Conservation (phyloP, 2,329 filamentous ascomycete genomes). For the Nigrograna mackinnonii region DNA sequence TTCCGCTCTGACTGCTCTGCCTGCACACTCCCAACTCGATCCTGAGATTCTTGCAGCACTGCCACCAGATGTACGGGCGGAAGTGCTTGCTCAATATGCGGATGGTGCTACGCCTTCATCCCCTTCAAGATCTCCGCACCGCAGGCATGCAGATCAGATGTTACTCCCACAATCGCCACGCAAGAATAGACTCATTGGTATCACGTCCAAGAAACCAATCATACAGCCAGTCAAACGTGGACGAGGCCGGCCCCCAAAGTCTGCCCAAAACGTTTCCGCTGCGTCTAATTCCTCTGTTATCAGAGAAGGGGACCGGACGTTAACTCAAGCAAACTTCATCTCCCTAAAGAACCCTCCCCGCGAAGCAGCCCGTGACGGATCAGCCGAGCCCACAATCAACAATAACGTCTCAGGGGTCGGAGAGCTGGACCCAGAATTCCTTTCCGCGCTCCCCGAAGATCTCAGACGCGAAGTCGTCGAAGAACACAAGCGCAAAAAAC, state of each 20-base stretch:
- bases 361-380: neutral
- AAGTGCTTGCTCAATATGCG: slow-evolving; percentile 75
- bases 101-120: slow-evolving; percentile 22
- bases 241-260: slow-evolving; percentile 51
- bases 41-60: slow-evolving; percentile 81
- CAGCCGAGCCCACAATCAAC: neutral
- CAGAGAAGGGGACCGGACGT: slow-evolving; percentile 35
- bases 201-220: slow-evolving; percentile 54
- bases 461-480: slow-evolving; percentile 67
- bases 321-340: slow-evolving; percentile 78
- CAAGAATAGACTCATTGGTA: slow-evolving; percentile 58
- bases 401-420: slow-evolving; percentile 6
- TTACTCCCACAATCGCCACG: slow-evolving; percentile 49
- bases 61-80: slow-evolving; percentile 82
- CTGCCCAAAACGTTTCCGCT: slow-evolving; percentile 44
- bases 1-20: slow-evolving; percentile 47
- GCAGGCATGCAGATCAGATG: slow-evolving; percentile 43
- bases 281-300: slow-evolving; percentile 53
- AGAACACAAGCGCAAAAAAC: slow-evolving; percentile 59
- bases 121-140: slow-evolving; percentile 28
- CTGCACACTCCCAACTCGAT: slow-evolving; percentile 78
- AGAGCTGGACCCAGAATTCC: slow-evolving; percentile 62
- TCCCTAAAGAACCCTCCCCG: slow-evolving; percentile 33
- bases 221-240: slow-evolving; percentile 67
- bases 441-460: slow-evolving; percentile 81